phyloP scores from a whole-genome alignment of 331 rosid species.

The Erythrophleum ivorense region DNA sequence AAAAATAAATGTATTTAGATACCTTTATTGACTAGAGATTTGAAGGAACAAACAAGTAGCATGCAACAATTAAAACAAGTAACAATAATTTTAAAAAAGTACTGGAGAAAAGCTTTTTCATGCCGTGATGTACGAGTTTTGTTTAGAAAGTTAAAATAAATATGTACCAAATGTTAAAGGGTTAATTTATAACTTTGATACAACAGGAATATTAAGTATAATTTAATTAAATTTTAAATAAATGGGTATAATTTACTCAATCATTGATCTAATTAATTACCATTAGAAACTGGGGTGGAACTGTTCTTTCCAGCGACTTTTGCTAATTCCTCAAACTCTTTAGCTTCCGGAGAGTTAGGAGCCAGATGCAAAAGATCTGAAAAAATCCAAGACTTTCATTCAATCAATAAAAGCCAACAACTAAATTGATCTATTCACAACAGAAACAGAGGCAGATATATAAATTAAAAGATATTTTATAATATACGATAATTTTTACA shows the following conservation, averaged over 20 bases:
- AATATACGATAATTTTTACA: too few relatives aligned
- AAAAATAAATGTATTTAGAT: too few relatives aligned
- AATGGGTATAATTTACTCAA: background rate
- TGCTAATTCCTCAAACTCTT: conserved; percentile 37
- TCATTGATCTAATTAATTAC: conserved; percentile 10
- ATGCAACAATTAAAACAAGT: too few relatives aligned
- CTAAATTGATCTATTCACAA: background rate
- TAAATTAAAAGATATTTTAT: too few relatives aligned
- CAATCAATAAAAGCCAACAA: background rate
- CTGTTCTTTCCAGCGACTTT: background rate
- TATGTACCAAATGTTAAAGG: background rate
- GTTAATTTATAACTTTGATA: background rate
- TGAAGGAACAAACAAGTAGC: too few relatives aligned
- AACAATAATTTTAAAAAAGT: too few relatives aligned
- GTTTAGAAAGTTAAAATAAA: background rate
- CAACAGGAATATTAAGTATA: background rate
- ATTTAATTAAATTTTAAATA: background rate
- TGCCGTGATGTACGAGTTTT: too few relatives aligned
- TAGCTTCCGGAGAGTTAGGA: conserved; percentile 48
- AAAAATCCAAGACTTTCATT: background rate
- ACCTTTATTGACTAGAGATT: too few relatives aligned
- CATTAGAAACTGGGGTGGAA: conserved; percentile 34
- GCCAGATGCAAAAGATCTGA: conserved; percentile 52
- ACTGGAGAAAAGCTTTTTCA: too few relatives aligned
- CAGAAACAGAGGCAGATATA: too few relatives aligned